phyloP scores from a whole-genome alignment of 768 basidiomycete species.

The Pleurotus eryngii region DNA sequence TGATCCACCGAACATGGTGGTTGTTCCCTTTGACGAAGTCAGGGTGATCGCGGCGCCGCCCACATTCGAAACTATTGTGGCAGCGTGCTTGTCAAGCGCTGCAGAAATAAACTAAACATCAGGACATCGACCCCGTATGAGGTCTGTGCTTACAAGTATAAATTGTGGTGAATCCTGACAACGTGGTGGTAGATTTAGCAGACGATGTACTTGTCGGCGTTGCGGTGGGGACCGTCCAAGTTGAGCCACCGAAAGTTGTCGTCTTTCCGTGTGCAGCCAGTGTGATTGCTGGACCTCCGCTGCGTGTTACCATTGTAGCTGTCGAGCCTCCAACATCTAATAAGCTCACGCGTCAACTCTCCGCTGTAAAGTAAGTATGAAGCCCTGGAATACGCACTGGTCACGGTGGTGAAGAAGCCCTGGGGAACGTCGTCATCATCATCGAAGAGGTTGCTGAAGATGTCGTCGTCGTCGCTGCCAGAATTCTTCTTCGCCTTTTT shows the following conservation, averaged over 20 bases:
- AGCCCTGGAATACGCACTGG: neutral
- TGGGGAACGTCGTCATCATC: conserved; percentile 1
- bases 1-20: conserved; percentile 6
- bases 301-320: conserved; percentile 9
- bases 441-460: neutral
- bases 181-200: neutral
- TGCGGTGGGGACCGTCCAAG: conserved; percentile 3
- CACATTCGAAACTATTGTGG: conserved; percentile 6
- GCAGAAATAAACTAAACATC: neutral
- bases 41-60: conserved; percentile 7
- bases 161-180: conserved; percentile 3
- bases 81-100: conserved; percentile 4
- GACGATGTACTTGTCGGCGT: neutral
- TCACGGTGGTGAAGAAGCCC: conserved; percentile 1
- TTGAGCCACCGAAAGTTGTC: conserved; percentile 9
- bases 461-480: neutral
- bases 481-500: conserved; percentile 13
- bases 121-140: too few species aligned
- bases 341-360: neutral
- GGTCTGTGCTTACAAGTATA: neutral
- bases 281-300: conserved; percentile 8
- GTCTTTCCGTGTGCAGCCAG: conserved; percentile 9
- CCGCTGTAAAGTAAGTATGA: neutral
- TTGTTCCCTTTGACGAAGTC: conserved; percentile 2
- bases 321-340: neutral